Conservation (phyloP, 148 eudicot species). For the Rhododendron ovatum region DNA sequence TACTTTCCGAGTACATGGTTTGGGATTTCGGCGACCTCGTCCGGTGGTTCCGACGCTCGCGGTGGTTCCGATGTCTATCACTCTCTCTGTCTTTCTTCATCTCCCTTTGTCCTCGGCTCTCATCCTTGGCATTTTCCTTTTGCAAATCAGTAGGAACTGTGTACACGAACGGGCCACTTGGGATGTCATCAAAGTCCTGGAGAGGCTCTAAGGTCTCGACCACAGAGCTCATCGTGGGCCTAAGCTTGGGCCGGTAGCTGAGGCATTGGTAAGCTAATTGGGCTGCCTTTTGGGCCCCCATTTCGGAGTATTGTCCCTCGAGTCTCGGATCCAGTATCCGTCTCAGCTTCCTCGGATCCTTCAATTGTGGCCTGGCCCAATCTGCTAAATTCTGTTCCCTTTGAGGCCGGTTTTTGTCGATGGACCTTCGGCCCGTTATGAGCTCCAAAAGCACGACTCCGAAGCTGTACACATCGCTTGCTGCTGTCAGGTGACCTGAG, state of each 20-base stretch:
- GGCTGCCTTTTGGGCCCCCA: slow-evolving; percentile 74
- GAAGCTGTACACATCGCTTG: slow-evolving; percentile 91
- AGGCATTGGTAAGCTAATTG: slow-evolving; percentile 74
- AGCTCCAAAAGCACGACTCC: slow-evolving; percentile 88
- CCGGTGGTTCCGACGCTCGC: slow-evolving; percentile 4
- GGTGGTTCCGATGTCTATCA: slow-evolving; percentile 8
- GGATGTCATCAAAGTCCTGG: slow-evolving; percentile 36
- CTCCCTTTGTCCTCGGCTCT: not conserved
- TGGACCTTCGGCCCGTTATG: slow-evolving; percentile 62
- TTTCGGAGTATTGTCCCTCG: slow-evolving; percentile 68
- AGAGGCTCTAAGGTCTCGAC: slow-evolving; percentile 62
- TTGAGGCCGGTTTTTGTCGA: slow-evolving; percentile 62
- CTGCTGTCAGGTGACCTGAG: slow-evolving; percentile 86
- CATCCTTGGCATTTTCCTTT: slow-evolving; percentile 10
- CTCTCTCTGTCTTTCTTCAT: slow-evolving; percentile 24
- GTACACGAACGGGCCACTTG: slow-evolving; percentile 62
- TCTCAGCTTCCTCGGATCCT: slow-evolving; percentile 49
- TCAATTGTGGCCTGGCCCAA: slow-evolving; percentile 75
- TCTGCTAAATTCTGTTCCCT: slow-evolving; percentile 78
- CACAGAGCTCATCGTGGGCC: slow-evolving; percentile 65
- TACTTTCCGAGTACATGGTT: slow-evolving; percentile 1
- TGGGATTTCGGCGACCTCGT: slow-evolving; percentile 15
- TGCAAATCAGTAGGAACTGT: slow-evolving; percentile 37
- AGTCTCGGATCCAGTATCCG: slow-evolving; percentile 79
- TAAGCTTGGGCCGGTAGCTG: slow-evolving; percentile 65